Evolutionary conservation across 2,329 filamentous ascomycete genomes (phyloP), one percentile per base, ranked within the genome.

Genomic region (Aspergillus glaucus): DNA sequence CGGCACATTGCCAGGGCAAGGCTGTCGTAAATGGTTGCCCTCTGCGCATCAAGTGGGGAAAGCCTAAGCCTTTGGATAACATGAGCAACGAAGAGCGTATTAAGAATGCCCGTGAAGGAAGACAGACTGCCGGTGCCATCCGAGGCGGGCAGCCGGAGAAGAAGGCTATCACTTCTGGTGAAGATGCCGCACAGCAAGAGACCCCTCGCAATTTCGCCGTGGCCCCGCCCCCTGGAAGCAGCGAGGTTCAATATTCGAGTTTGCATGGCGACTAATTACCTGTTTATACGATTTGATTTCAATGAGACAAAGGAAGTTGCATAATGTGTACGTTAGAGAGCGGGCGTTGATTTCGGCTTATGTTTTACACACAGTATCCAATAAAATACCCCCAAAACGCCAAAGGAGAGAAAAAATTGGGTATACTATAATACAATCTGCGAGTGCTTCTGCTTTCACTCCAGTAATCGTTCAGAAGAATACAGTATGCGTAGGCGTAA

Each of bases 11-110:
- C 58, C 86, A 95, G 67, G 93, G 94, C 5, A 87, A 86, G 53
- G 89, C 90, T 0, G 82, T 97, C 6, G 88, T 98, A 60, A 85
- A 90, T 32, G 93, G 93, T 3, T 96, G 92, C 60, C 93, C 93
- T 0, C 70, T 98, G 52, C 79, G 92, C 28, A 84, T 98, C 15
- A 85, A 90, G 54, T 98, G 93, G 93, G 92, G 91, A 14, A 86
- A 87, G 64, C 92, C 94, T 14, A 93, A 90, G 73, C 86, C 92
- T 1, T 78, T 98, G 48, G 93, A 95, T 49, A 94, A 82, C 21
- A 87, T 97, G 83, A 88, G 95, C 55, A 85, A 86, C 53, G 90
- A 96, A 47, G 81, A 95, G 66, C 80, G 92, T 40, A 78, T 86
- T 56, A 81, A 86, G 62, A 89, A 95, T 75, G 83, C 91, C 19